Evolutionary conservation across 345 rosid species (phyloP), one percentile per base, ranked within the genome.

Genomic region (Draba incana): DNA sequence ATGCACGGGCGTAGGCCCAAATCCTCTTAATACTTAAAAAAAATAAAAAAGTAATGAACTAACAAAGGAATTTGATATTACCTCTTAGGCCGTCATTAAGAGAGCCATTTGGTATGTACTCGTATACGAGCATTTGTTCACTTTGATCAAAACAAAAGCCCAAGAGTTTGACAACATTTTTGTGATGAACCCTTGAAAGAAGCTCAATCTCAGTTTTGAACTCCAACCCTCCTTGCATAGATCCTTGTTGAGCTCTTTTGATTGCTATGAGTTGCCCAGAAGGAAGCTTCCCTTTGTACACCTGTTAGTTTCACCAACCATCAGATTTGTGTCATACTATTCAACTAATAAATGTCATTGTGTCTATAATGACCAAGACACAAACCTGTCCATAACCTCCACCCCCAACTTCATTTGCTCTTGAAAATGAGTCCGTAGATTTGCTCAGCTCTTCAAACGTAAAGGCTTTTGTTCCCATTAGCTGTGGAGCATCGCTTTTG

Each of bases 331-430:
- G 5, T 46, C 30, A 58, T 2, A 54, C 10, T 38, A 28, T 46
- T 2, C 37, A 53, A 27, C 42, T 20, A 35, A 35, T 5, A 0
- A 20, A 28, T 31, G 35, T 31, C 35, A 8, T 35, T 35, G 10
- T 35, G 7, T 35, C 38, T 35, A 7, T 35, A 6, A 35, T 6
- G 9, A 38, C 5, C 9, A 35, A 23, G 20, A 62, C 47, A 68
- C 60, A 52, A 62, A 88, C 97, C 92, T 92, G 84, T 45, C 99
- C 99, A 70, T 88, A 92, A 47, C 97, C 99, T 20, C 99, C 98
- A 10, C 87, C 85, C 20, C 99, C 96, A 59, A 89, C 63, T 48
- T 71, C 84, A 63, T 81, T 89, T 75, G 85, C 68, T 8, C 86
- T 84, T 31, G 93, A 84, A 77, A 95, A 95, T 37, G 82, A 84